Conservation (phyloP, 306 rosid genomes). For the Sicyos edulis region DNA sequence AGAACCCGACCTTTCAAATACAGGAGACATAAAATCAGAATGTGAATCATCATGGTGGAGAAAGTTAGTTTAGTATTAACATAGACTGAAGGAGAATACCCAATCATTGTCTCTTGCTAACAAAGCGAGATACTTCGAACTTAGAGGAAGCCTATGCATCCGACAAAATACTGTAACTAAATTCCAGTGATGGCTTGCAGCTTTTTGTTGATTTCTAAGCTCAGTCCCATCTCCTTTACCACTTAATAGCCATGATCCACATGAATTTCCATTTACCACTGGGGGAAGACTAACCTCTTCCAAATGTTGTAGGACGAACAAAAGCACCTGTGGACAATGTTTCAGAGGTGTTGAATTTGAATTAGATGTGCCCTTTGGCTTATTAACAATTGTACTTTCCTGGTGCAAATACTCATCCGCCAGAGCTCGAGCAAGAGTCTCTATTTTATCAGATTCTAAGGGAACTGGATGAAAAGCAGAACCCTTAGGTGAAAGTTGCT, state of each 20-base stretch:
- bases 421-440: slow-evolving; percentile 78
- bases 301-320: slow-evolving; percentile 67
- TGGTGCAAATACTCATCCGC: slow-evolving; percentile 77
- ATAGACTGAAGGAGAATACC: slow-evolving; percentile 37
- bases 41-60: slow-evolving; percentile 14
- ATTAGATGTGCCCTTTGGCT: slow-evolving; percentile 33
- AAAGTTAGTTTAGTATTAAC: slow-evolving; percentile 8
- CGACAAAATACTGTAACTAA: slow-evolving; percentile 78
- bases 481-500: slow-evolving; percentile 54
- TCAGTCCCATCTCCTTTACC: slow-evolving; percentile 75
- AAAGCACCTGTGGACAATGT: slow-evolving; percentile 60
- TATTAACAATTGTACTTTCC: slow-evolving; percentile 36
- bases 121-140: slow-evolving; percentile 76
- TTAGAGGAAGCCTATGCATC: slow-evolving; percentile 77
- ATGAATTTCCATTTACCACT: slow-evolving; percentile 56
- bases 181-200: slow-evolving; percentile 88
- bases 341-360: slow-evolving; percentile 27
- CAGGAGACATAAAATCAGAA: slow-evolving; percentile 18
- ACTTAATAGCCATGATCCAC: slow-evolving; percentile 79
- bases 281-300: slow-evolving; percentile 75
- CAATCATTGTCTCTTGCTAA: slow-evolving; percentile 92
- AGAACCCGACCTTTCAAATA: slow-evolving; percentile 69
- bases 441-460: slow-evolving; percentile 55
- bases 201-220: slow-evolving; percentile 78
- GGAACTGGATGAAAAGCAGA: slow-evolving; percentile 66